These are phyloP conservation scores for Truncatella angustata DNA, from an alignment of 2,329 filamentous ascomycete genomes.

Conservation along the genomic window DNA sequence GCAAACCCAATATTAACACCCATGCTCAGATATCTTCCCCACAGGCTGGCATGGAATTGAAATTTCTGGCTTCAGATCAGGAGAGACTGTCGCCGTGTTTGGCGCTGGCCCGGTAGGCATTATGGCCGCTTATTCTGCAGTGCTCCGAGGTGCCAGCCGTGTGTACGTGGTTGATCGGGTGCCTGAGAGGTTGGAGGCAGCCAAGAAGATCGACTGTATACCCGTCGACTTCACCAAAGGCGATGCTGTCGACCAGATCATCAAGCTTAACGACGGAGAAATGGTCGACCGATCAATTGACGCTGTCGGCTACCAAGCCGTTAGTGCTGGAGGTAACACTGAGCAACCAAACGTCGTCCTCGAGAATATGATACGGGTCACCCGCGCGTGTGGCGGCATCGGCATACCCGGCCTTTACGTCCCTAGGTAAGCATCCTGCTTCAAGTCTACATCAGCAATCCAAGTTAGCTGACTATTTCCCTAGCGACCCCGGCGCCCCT, in stretches of 20 bases:
- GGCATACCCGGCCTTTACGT: conserved; percentile 56
- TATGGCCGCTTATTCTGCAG: conserved; percentile 29
- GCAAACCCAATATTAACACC: background rate
- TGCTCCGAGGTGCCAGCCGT: conserved; percentile 27
- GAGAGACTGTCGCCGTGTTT: conserved; percentile 26
- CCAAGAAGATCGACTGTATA: conserved; percentile 28
- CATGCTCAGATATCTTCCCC: conserved; percentile 33
- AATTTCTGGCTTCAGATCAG: conserved; percentile 50
- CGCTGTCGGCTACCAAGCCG: conserved; percentile 21
- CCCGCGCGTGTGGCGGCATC: conserved; percentile 58
- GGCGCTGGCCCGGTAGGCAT: conserved; percentile 34
- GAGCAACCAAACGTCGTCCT: conserved; percentile 51
- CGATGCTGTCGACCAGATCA: conserved; percentile 29
- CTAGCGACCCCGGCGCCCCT: conserved; percentile 58
- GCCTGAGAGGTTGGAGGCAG: conserved; percentile 22
- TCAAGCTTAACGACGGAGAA: conserved; percentile 18
- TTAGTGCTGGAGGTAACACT: background rate
- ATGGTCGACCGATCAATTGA: conserved; percentile 21
- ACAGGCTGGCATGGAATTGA: conserved; percentile 54
- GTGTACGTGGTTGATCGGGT: conserved; percentile 32
- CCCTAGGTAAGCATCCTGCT: conserved; percentile 26
- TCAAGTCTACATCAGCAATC: background rate
- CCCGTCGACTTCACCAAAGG: conserved; percentile 29
- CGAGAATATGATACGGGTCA: conserved; percentile 63
- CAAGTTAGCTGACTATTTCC: background rate